Conservation (phyloP, 352 stramenopile species). For the Pythium volutum region DNA sequence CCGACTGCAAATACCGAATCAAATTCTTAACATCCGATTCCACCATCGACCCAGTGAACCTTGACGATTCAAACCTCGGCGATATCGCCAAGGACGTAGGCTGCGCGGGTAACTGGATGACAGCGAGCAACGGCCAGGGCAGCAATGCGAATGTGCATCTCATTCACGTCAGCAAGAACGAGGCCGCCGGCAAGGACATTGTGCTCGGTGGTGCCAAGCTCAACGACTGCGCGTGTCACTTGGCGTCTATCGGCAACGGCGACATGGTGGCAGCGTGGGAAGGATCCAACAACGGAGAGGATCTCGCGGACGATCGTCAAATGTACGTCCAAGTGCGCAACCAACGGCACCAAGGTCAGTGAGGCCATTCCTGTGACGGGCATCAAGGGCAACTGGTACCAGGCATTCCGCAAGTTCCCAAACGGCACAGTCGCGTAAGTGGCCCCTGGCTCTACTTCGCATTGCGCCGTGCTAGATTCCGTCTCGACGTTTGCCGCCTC, state of each 20-base stretch:
- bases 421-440: slow-evolving; percentile 55
- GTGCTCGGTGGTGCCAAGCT: slow-evolving; percentile 40
- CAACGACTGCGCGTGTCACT: slow-evolving; percentile 52
- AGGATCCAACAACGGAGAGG: slow-evolving; percentile 34
- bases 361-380: slow-evolving; percentile 40
- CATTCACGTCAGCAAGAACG: slow-evolving; percentile 53
- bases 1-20: slow-evolving; percentile 71
- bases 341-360: slow-evolving; percentile 39
- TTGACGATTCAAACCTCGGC: slow-evolving; percentile 43
- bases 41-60: slow-evolving; percentile 57
- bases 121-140: slow-evolving; percentile 49
- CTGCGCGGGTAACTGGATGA: slow-evolving; percentile 58
- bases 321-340: slow-evolving; percentile 53
- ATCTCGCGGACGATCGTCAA: slow-evolving; percentile 34
- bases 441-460: slow-evolving; percentile 49
- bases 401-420: slow-evolving; percentile 48
- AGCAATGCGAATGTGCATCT: slow-evolving; percentile 52
- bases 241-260: slow-evolving; percentile 36
- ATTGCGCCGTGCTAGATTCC: slow-evolving; percentile 38
- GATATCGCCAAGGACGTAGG: slow-evolving; percentile 44
- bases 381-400: slow-evolving; percentile 59
- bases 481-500: background rate
- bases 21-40: slow-evolving; percentile 51
- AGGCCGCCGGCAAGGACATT: slow-evolving; percentile 45
- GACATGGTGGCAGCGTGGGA: slow-evolving; percentile 52